phyloP scores from a whole-genome alignment of 2,329 filamentous ascomycete genomes.

The Alternaria metachromatica region DNA sequence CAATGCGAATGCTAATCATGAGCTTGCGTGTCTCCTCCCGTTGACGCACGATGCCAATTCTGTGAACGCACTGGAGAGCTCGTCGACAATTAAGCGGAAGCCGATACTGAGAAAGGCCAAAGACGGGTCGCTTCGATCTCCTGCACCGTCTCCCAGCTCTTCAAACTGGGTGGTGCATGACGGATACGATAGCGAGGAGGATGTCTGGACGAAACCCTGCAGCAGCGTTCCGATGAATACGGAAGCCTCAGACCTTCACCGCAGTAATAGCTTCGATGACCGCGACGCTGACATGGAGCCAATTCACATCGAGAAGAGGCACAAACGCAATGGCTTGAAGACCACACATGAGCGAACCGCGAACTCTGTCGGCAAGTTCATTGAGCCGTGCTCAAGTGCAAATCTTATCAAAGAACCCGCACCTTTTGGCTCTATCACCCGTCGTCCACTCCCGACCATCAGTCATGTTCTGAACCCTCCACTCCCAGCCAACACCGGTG shows the following conservation, averaged over 20 bases:
- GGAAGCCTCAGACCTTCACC: neutral
- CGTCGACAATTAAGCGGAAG: neutral
- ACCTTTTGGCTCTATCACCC: neutral
- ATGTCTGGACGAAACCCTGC: neutral
- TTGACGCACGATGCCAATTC: neutral
- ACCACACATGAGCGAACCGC: neutral
- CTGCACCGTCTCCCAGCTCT: neutral
- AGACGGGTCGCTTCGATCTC: neutral
- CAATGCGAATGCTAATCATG: rapidly evolving
- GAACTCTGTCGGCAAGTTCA: neutral
- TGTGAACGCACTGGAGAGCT: neutral
- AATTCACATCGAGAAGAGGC: neutral
- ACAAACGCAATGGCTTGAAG: neutral
- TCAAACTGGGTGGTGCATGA: neutral
- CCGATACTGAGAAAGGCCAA: neutral
- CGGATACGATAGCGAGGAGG: neutral
- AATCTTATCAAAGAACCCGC: neutral
- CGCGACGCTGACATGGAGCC: neutral
- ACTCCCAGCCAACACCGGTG: neutral
- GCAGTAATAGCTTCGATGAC: rapidly evolving
- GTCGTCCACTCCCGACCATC: neutral
- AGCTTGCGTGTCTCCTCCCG: rapidly evolving
- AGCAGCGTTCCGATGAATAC: too few relatives aligned
- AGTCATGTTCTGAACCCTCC: neutral
- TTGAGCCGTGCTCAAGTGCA: neutral